Base-by-base conservation (phyloP, 345 rosid genomes). In the Noccaea bulbosa region DNA sequence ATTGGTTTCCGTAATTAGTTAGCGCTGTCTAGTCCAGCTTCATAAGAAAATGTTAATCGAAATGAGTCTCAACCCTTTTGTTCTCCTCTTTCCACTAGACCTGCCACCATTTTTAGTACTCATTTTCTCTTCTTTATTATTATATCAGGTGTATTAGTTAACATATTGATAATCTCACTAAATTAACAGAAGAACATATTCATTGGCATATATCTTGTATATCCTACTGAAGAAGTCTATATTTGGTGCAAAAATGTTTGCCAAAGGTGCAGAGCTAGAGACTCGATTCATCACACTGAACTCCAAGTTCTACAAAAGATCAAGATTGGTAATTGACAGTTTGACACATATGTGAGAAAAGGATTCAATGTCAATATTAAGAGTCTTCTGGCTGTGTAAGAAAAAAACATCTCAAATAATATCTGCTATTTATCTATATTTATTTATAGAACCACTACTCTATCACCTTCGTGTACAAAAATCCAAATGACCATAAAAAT, bases 1-100 rank as follows among this genome's bases (percentile, higher is more conserved):
- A 60, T 52, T 44, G 43, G 27, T 22, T 52, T 43, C 20, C 10
- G 35, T 61, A 46, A 61, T 44, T 61, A 27, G 69, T 75, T 68
- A 61, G 51, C 68, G 74, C 44, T 52, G 74, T 74, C 65, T 61
- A 52, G 37, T 61, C 64, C 57, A 68, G 15, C 35, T 74, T 43
- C 77, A 34, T 46, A 52, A 43, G 43, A 43, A 60, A 67, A 22
- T 34, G 32, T 59, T 20, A 67, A 44, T 32, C 44, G 63, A 27
- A 47, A 39, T 57, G 59, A 55, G 37, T 51, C 33, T 49, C 38
- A 57, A 57, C 44, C 50, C 45, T 8, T 49, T 46, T 49, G 34
- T 40, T 12, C 62, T 52, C 12, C 24, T 66, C 48, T 66, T 67
- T 49, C 66, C 58, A 46, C 24, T 22, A 65, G 51, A 45, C 43